Base-by-base conservation (phyloP, 148 eudicot genomes). In the Rhododendron kiyosumense region DNA sequence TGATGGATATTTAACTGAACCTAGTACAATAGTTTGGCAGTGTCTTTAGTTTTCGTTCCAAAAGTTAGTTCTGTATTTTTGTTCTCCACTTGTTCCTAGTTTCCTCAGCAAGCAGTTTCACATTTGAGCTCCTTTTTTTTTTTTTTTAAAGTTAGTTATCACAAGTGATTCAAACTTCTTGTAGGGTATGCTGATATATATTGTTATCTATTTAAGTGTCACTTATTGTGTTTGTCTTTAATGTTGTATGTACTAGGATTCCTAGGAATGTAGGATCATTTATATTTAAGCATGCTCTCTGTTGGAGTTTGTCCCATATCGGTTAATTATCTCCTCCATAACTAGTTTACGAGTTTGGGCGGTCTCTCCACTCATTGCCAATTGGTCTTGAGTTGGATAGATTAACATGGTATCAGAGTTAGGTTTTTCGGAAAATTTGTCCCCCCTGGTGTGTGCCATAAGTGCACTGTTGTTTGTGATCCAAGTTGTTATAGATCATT, bases 51-150 rank as follows among this genome's bases (percentile, higher is more conserved):
- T 9, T 77, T 77, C 9, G 22, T 77, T 77, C 26, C 79, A 77
- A 77, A 77, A 77, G 11, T 46, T 26, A 26, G 82, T 46, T 26
- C 61, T 48, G 18, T 79, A 71, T 46, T 79, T 79, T 11, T 28
- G 45, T 46, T 46, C 49, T 46, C 49, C 49, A 46, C 49, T 46
- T 46, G 49, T 46, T 46, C 49, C 49, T 46, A 41, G 71, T 57
- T 36, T 81, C n/a, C 84, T 81, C 30, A 59, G 71, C 73, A 57
- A 81, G 32, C 71, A 65, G 71, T 65, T 65, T 65, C 71, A n/a
- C 71, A n/a, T 22, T 59, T 59, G 65, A 20, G 24, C 61, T 54
- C 61, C 61, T 54, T 41, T 41, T 41, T 41, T 41, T 41, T 41
- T 41, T 41, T 61, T 61, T 61, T 24, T 1, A 0, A 61, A 61